Base-by-base conservation (phyloP, 1,284 basidiomycete species). In the Cryptococcus jaspeensis region DNA sequence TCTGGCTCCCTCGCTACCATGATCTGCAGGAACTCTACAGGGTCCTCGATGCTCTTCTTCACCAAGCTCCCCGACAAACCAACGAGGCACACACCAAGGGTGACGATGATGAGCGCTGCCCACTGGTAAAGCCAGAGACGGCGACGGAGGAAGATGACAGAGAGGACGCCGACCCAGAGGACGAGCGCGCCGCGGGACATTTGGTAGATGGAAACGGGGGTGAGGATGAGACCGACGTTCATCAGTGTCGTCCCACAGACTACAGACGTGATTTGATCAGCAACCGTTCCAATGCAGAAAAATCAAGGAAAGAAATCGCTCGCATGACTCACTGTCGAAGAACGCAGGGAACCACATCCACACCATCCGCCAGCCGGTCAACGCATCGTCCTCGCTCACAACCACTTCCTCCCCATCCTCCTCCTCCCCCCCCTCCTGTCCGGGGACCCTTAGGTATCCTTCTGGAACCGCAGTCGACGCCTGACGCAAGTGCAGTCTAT, bases 111-210 rank as follows among this genome's bases (percentile, higher is more conserved):
- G 53, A 99, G 85, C 18, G 92, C 89, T 16, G 90, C 66, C 95
- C 96, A 99, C 63, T 84, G 81, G 48, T 73, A 78, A 12, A 66
- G 70, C 58, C 59, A 72, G 22, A 79, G 66, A 36, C 66, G 69
- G 15, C 92, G 85, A 54, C 84, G 85, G 56, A 99, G 85, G 81
- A 99, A 99, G 62, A 94, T 77, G 69, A 99, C 93, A 53, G 88
- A 91, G 64, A 98, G 85, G 54, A 92, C 76, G 39, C 93, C 96
- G 61, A 99, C 96, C 80, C 96, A 99, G 52, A 99, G 84, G 52
- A 99, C 95, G 55, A 99, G 85, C 13, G 94, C 91, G 42, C 96
- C 96, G 62, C 96, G 86, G 41, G 90, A 92, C 95, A 98, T 98
- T 80, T 95, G 95, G 81, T 91, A 98, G 69, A 99, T 92, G 51